Conservation (phyloP, 257 asterid species). For the Avicennia marina region DNA sequence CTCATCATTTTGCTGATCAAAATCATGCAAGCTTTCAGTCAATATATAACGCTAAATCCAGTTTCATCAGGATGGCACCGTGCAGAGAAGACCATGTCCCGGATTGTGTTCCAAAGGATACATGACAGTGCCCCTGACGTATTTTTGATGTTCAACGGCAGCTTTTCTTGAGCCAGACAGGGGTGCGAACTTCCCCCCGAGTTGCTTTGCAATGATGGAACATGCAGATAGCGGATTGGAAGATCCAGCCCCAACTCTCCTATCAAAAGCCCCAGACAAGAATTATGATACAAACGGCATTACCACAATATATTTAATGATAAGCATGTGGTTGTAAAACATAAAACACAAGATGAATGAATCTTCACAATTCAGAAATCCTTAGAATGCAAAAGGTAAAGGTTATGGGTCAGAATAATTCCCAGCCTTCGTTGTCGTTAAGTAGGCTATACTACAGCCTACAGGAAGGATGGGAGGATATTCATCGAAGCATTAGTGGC, state of each 20-base stretch:
- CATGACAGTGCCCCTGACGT: slow-evolving; percentile 61
- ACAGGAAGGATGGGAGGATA: background rate
- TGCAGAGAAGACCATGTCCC: slow-evolving; percentile 80
- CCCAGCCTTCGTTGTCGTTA: too few species aligned
- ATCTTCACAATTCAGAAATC: background rate
- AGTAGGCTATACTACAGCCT: too few species aligned
- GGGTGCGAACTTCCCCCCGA: slow-evolving; percentile 23
- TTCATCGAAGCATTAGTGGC: background rate
- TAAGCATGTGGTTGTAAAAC: background rate
- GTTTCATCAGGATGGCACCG: slow-evolving; percentile 41
- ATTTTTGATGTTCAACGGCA: slow-evolving; percentile 52
- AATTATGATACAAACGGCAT: background rate
- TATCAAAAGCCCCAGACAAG: slow-evolving; percentile 8
- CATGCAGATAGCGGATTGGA: slow-evolving; percentile 65
- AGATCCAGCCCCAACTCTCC: slow-evolving; percentile 86
- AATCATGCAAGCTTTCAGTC: background rate
- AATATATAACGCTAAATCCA: background rate
- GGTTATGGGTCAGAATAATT: too few species aligned
- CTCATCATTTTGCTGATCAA: background rate
- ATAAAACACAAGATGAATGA: background rate
- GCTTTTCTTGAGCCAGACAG: slow-evolving; percentile 35
- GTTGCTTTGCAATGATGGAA: slow-evolving; percentile 55
- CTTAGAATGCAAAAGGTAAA: too few species aligned
- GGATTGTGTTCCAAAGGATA: slow-evolving; percentile 85
- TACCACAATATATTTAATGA: background rate